These are phyloP conservation scores for Arxiozyma slooffiae DNA, from an alignment of 1,139 yeast genomes.

Conservation along the genomic window DNA sequence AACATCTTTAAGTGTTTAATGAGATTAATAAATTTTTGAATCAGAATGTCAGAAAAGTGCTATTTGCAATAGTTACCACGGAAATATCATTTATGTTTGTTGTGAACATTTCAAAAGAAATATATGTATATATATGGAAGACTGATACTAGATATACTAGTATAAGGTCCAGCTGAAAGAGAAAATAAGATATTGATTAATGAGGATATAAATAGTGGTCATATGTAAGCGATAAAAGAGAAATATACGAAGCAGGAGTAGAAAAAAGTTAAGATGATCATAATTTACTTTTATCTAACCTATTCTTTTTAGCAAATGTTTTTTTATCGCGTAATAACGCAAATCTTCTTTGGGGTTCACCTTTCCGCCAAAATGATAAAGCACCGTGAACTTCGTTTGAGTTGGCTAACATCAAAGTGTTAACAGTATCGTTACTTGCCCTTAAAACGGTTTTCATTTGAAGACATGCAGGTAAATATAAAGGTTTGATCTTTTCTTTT, in stretches of 20 bases:
- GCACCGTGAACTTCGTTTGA: constrained; percentile 62
- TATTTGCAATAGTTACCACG: constrained; percentile 33
- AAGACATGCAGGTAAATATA: constrained; percentile 51
- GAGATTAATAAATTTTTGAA: too few species aligned
- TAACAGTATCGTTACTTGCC: constrained; percentile 45
- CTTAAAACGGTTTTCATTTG: constrained; percentile 41
- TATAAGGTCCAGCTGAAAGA: neutral
- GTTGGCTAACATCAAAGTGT: constrained; percentile 43
- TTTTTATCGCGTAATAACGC: constrained; percentile 34
- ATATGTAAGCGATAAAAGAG: neutral
- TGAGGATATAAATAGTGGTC: neutral
- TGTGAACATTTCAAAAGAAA: constrained; percentile 36
- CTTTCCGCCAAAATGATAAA: constrained; percentile 57
- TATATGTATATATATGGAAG: constrained; percentile 18
- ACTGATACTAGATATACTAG: neutral
- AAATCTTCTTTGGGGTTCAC: constrained; percentile 67
- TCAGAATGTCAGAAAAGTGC: constrained; percentile 82
- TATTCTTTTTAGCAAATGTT: constrained; percentile 12
- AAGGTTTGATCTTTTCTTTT: constrained; percentile 36
- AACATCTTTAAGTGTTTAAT: constrained; percentile 58
- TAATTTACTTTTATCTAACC: constrained; percentile 1
- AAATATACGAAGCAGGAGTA: neutral
- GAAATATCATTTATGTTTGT: constrained; percentile 43
- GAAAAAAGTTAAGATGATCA: constrained; percentile 2
- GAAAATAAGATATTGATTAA: neutral